Evolutionary conservation across 2,329 filamentous ascomycete species (phyloP).

Genomic region (Exophiala oligosperma): DNA sequence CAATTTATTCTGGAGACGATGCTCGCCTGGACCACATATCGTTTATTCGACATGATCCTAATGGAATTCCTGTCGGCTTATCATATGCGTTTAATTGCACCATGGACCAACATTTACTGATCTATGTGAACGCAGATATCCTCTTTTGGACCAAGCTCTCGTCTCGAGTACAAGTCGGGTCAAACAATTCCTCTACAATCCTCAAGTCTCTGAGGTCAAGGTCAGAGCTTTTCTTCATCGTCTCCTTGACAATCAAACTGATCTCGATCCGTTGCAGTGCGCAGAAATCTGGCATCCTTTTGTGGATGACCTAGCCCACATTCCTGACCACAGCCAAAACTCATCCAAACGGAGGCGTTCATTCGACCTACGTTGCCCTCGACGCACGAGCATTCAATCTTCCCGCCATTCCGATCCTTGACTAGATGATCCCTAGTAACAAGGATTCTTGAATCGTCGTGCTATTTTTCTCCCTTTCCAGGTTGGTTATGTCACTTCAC

Average conservation of each 20-base stretch:
- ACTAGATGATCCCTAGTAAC: conserved; percentile 40
- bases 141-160: conserved; percentile 3
- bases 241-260: conserved; percentile 9
- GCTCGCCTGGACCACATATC: background rate
- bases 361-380: conserved; percentile 45
- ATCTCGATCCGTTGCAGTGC: conserved; percentile 16
- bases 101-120: conserved; percentile 8
- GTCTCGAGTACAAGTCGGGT: conserved; percentile 10
- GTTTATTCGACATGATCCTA: background rate
- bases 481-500: conserved; percentile 18
- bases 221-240: conserved; percentile 18
- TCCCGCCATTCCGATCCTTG: conserved; percentile 40
- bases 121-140: conserved; percentile 12
- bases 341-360: conserved; percentile 46
- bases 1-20: background rate
- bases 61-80: background rate
- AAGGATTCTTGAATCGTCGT: conserved; percentile 24
- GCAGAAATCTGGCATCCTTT: conserved; percentile 17
- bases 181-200: conserved; percentile 19
- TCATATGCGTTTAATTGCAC: too few relatives aligned
- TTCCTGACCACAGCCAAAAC: conserved; percentile 34
- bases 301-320: conserved; percentile 32
- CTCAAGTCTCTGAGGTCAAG: conserved; percentile 13
- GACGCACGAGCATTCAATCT: conserved; percentile 35
- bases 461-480: conserved; percentile 31